Base-by-base conservation (phyloP, 140 eudicot genomes). In the Cichorium intybus region DNA sequence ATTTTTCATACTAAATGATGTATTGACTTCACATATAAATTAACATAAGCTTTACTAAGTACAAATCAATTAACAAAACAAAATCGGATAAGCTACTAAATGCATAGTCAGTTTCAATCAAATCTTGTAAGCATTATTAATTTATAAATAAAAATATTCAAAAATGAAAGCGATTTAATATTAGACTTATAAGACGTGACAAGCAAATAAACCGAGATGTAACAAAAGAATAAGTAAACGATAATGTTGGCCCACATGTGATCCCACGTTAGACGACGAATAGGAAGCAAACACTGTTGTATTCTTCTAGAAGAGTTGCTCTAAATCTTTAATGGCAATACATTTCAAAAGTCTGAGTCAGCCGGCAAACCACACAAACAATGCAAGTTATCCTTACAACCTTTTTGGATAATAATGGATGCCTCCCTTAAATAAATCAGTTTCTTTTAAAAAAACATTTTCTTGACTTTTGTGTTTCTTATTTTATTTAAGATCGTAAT, bases 161-260 rank as follows among this genome's bases (percentile, higher is more conserved):
- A 41, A 41, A 41, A 41, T 4, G 48, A 41, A 41, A 41, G 18
- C 48, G n/a, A 41, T 41, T 41, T 12, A 41, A 41, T 41, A 41
- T 14, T 41, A 41, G 3, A 41, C 15, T 14, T 10, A 37, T 37
- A 37, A 4, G 48, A 41, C 48, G 48, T 41, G 48, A 57, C 18
- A 57, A 29, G 21, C 12, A 26, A 29, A 27, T 56, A 56, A 28
- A 56, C 7, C 37, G 22, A 55, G 6, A 55, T 2, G 37, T 26
- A 54, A 56, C 62, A 57, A 57, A 28, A 26, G 43, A 24, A 28
- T 50, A 24, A 15, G 62, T 56, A 57, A 57, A 57, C 27, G 63
- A 57, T 57, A 31, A 57, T n/a, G 46, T 29, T 24, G 62, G 63
- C 9, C 46, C 7, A n/a, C 6, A 3, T 2, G 45, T 56, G 62